A percentile compares a stretch with the other conserved stretches of the same genome.
These are phyloP conservation scores for Volvox reticuliferus DNA, from an alignment of 139 green algal species.

Conservation along the genomic window DNA sequence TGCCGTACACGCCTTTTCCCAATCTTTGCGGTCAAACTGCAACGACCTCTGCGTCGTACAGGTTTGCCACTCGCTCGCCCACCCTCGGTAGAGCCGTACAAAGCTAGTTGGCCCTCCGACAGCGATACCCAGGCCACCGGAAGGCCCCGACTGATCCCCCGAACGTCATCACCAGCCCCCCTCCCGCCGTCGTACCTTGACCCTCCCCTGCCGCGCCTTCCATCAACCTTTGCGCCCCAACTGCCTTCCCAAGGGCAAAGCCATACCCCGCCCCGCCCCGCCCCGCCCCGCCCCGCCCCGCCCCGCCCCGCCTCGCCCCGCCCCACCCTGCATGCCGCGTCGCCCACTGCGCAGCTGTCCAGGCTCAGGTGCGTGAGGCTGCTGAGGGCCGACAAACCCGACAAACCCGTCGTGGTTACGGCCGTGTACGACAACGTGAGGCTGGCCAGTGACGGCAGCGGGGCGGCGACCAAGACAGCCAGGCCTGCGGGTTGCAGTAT, in stretches of 20 bases:
- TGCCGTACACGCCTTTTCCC: no score
- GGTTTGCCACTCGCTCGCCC: neutral
- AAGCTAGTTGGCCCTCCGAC: no score
- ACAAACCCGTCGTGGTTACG: constrained; percentile 1
- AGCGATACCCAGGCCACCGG: no score
- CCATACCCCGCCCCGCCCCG: neutral
- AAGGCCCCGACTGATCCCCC: no score
- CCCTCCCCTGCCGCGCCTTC: neutral
- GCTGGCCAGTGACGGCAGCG: neutral
- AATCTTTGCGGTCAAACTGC: neutral
- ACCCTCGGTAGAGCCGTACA: neutral
- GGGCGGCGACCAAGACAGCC: neutral
- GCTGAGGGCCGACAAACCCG: neutral
- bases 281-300: no score
- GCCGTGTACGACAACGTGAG: constrained; percentile 33
- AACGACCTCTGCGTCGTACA: no score
- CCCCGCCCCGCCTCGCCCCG: neutral
- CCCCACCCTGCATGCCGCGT: constrained; percentile 23
- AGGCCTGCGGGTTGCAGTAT: neutral
- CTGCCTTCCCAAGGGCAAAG: no score
- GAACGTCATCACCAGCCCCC: no score
- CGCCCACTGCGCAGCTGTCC: constrained; percentile 31
- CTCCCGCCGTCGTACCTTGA: no score
- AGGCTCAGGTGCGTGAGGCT: constrained; percentile 12
- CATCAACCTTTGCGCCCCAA: neutral